Percentiles rank a stretch among this genome's conserved stretches.
Conservation (phyloP, 495 filamentous ascomycete genomes). For the Neurospora cerealis region DNA sequence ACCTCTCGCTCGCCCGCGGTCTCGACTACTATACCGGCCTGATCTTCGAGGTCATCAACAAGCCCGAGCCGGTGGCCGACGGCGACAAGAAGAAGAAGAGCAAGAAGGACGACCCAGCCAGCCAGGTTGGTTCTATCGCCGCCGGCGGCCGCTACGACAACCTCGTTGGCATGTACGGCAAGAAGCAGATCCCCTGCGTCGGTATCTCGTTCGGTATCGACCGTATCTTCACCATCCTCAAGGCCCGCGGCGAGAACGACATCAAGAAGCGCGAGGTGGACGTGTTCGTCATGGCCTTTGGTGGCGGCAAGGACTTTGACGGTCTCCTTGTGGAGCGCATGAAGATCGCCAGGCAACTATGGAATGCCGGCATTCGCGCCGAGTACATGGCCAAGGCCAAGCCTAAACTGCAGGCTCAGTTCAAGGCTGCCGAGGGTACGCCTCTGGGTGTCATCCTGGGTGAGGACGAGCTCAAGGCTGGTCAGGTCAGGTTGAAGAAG, state of each 20-base stretch:
- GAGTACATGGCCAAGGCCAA: constrained; percentile 76
- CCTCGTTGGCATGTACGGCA: constrained; percentile 89
- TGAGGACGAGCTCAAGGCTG: constrained; percentile 67
- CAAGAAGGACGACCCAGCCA: not conserved
- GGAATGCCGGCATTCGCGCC: constrained; percentile 66
- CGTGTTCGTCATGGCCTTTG: constrained; percentile 87
- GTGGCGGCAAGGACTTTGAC: constrained; percentile 66
- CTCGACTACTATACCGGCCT: constrained; percentile 93
- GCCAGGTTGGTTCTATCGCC: constrained; percentile 58
- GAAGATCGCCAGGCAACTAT: constrained; percentile 57
- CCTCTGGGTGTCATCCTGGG: constrained; percentile 75
- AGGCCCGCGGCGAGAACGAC: constrained; percentile 51
- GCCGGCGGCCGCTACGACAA: constrained; percentile 91
- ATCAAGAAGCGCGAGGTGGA: constrained; percentile 63
- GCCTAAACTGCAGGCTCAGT: constrained; percentile 67
- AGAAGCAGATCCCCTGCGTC: constrained; percentile 77
- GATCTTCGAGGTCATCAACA: constrained; percentile 72
- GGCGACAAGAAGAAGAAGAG: constrained; percentile 1
- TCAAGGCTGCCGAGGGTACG: constrained; percentile 68
- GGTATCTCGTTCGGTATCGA: constrained; percentile 94
- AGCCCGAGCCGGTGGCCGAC: constrained; percentile 12
- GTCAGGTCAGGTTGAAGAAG: constrained; percentile 72
- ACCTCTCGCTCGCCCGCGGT: constrained; percentile 73
- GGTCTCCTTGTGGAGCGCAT: constrained; percentile 71
- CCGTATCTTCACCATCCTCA: constrained; percentile 85